Base-by-base conservation (phyloP, 192 early-diverging fungal species). In the Coemansia sp. region DNA sequence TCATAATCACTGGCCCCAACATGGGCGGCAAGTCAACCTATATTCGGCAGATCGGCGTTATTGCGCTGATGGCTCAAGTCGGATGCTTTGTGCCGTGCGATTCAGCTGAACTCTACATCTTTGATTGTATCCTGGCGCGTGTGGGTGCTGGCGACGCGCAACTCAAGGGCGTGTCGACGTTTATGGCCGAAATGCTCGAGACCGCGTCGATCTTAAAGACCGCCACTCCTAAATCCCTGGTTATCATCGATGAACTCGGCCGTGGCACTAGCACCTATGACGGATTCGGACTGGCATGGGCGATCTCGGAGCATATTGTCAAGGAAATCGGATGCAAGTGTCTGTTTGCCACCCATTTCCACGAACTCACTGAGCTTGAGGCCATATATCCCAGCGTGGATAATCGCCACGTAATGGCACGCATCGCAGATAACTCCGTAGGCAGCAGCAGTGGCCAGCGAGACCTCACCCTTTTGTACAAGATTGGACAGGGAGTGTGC, bases 11-110 rank as follows among this genome's bases (percentile, higher is more conserved):
- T 0, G 96, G 96, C 0, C 97, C 97, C 15, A 99, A 99, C 79
- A 99, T 99, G 97, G 95, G 95, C 66, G 97, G 97, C 44, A 99
- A 99, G 75, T 95, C 94, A 8, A 99, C 97, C 0, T 99, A 95
- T 75, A 97, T 97, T 66, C 86, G 96, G 14, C 94, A 96, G 86
- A 93, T 95, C 70, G 97, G 94, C 41, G 92, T 95, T 17, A 92
- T 96, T 66, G 88, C 92, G 5, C 76, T 99, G 63, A 95, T 98
- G 94, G 94, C 95, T 6, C 97, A 98, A 66, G 86, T 91, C 36
- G 97, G 96, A 1, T 95, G 92, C 61, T 98, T 95, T 84, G 95
- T 99, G 0, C 95, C 97, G 0, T 95, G 94, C 68, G 78, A 86
- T 5, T 87, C 87, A 27, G 94, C 93, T 1, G 80, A 75, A 17